Evolutionary conservation across 768 basidiomycete species (phyloP).

Genomic region (Lactifluus piperatus): DNA sequence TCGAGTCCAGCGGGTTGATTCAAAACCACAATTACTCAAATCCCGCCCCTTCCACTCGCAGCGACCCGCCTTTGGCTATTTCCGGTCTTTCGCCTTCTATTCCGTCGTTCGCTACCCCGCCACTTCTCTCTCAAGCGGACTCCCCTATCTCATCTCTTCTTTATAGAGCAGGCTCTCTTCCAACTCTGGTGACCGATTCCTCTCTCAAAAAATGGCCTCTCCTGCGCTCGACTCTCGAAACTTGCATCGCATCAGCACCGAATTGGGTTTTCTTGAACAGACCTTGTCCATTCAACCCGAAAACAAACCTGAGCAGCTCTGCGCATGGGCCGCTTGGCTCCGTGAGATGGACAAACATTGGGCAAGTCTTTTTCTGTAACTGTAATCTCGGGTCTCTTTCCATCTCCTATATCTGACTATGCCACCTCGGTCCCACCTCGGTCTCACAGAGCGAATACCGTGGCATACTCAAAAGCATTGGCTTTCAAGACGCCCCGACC

Average conservation of each 20-base stretch:
- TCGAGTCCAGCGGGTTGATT: slow-evolving; percentile 18
- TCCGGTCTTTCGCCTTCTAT: slow-evolving; percentile 1
- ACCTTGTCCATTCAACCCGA: slow-evolving; percentile 8
- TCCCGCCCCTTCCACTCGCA: not conserved
- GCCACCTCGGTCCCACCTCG: not conserved
- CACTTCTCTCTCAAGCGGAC: not conserved
- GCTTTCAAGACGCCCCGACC: slow-evolving; percentile 11
- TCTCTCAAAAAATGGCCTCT: slow-evolving; percentile 6
- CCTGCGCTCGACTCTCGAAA: slow-evolving; percentile 10
- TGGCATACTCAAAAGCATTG: slow-evolving; percentile 12
- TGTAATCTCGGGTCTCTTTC: not conserved
- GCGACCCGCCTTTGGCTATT: not conserved
- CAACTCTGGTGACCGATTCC: not conserved
- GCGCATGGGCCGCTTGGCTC: slow-evolving; percentile 12
- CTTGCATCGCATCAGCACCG: slow-evolving; percentile 12
- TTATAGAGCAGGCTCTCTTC: slow-evolving; percentile 14
- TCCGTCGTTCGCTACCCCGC: not conserved
- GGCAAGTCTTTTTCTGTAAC: not conserved
- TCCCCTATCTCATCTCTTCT: slow-evolving; percentile 9
- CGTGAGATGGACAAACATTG: slow-evolving; percentile 16
- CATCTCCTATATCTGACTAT: not conserved
- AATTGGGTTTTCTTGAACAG: slow-evolving; percentile 10
- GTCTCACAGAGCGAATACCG: slow-evolving; percentile 9
- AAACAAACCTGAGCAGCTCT: slow-evolving; percentile 9
- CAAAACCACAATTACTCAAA: slow-evolving; percentile 15